Conservation (phyloP, 2,329 filamentous ascomycete genomes). For the Curvularia hawaiiensis region DNA sequence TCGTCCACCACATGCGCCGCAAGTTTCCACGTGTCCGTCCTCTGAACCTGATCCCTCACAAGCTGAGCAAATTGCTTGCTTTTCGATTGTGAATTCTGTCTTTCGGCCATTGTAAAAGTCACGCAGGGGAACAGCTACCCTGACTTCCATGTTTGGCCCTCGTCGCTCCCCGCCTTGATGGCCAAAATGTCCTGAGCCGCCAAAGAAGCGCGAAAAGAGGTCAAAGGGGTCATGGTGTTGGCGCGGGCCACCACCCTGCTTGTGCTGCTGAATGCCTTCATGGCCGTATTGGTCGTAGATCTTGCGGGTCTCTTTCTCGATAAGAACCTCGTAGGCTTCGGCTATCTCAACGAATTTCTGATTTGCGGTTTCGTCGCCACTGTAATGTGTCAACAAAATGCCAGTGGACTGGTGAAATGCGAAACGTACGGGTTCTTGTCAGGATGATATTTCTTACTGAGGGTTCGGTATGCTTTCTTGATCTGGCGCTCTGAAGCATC, state of each 20-base stretch:
- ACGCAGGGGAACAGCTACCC: constrained; percentile 75
- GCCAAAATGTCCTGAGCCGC: constrained; percentile 83
- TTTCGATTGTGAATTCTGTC: constrained; percentile 88
- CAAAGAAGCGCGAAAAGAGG: constrained; percentile 95
- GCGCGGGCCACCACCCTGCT: constrained; percentile 70
- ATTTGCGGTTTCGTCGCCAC: constrained; percentile 77
- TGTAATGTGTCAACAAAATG: constrained; percentile 42
- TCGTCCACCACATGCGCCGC: constrained; percentile 75
- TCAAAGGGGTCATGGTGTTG: constrained; percentile 82
- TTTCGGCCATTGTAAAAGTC: constrained; percentile 93
- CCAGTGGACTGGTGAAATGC: constrained; percentile 11
- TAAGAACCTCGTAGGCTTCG: constrained; percentile 93
- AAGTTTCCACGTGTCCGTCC: constrained; percentile 83
- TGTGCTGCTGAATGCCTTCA: constrained; percentile 84
- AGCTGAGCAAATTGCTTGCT: constrained; percentile 91
- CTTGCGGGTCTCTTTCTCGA: constrained; percentile 75
- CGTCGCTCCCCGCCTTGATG: constrained; percentile 76
- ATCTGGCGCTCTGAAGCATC: constrained; percentile 84
- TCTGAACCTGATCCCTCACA: constrained; percentile 86
- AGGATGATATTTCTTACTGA: constrained; percentile 95
- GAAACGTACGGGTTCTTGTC: constrained; percentile 91
- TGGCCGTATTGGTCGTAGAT: constrained; percentile 96
- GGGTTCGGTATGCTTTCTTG: constrained; percentile 87
- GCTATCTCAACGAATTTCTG: constrained; percentile 93
- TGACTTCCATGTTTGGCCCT: constrained; percentile 88